phyloP scores from a whole-genome alignment of 2,329 filamentous ascomycete species.

The Teratosphaeria viscida region DNA sequence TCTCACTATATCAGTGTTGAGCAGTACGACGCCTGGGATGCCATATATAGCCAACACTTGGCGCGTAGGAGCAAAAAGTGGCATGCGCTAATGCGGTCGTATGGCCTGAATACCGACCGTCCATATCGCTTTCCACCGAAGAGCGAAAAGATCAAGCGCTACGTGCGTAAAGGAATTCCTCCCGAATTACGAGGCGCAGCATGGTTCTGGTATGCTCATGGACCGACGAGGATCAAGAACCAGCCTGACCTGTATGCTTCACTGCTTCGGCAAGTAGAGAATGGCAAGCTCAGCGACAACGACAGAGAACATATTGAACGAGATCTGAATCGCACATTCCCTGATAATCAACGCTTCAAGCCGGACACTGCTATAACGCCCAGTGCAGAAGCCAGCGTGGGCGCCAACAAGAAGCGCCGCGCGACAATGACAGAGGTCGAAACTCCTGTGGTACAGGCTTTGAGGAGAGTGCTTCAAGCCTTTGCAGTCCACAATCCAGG shows the following conservation, averaged over 20 bases:
- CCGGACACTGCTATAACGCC: constrained; percentile 40
- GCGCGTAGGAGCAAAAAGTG: constrained; percentile 71
- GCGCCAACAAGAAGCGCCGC: constrained; percentile 24
- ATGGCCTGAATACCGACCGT: constrained; percentile 58
- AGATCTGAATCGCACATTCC: constrained; percentile 86
- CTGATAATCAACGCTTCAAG: constrained; percentile 86
- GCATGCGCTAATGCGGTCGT: constrained; percentile 65
- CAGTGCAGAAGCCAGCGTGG: constrained; percentile 18
- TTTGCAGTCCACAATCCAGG: constrained; percentile 84
- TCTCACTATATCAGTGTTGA: constrained; percentile 66
- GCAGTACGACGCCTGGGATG: constrained; percentile 75
- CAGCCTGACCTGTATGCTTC: constrained; percentile 67
- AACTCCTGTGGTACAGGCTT: constrained; percentile 66
- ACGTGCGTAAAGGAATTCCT: constrained; percentile 85
- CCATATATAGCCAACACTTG: constrained; percentile 63
- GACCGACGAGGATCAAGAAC: constrained; percentile 65
- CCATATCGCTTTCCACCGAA: constrained; percentile 71
- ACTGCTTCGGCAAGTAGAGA: constrained; percentile 56
- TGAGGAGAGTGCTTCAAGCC: constrained; percentile 76
- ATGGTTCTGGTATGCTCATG: constrained; percentile 94
- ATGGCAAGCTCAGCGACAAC: constrained; percentile 50
- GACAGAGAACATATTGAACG: constrained; percentile 88
- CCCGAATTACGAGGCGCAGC: constrained; percentile 90
- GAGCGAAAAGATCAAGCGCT: constrained; percentile 76
- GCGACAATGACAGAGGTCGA: constrained; percentile 47